Evolutionary conservation across 2,329 filamentous ascomycete species (phyloP), one percentile per base, ranked within the genome.

Genomic region (Capronia americana): DNA sequence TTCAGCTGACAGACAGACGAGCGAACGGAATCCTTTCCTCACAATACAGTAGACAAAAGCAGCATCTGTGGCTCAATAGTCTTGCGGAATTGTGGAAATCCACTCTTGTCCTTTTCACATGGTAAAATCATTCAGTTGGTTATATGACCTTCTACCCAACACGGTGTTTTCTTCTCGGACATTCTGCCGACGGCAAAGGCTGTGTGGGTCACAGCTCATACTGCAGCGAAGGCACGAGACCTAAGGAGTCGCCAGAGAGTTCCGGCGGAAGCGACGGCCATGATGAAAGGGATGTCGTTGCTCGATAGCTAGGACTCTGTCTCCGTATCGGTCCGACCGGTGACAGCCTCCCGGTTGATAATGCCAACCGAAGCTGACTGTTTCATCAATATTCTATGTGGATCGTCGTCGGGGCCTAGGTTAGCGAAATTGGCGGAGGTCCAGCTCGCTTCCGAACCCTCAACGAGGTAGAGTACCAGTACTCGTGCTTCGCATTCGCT

Each of bases 321-420:
- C 10, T 23, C 62, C 56, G 62, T 60, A 23, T 55, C 62, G 62
- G 56, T 17, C 62, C 62, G 62, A 28, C 38, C 54, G 32, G 34
- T 41, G 4, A 17, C 5, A 1, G 12, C 4, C 34, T 17, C 14
- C 34, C 34, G 34, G 34, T 17, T 41, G 34, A 17, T 17, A 38
- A 38, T 38, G 34, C 14, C 12, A 38, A 38, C 12, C 34, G 14
- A 38, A 12, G 34, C 34, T 17, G 14, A 6, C 34, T 17, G 7
- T 34, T 4, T 7, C 1, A 5, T 41, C 34, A 41, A 6, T 41
- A 41, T 34, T 3, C 11, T 11, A 11, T 8, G 2, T 34, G 32
- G 32, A 34, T 34, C 32, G 32, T 34, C 32, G 10, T 34, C 32
- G 12, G 8, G 32, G 32, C 32, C 10, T 11, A 14, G 6, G 32